Evolutionary conservation across 352 stramenopile species (phyloP), one percentile per base, ranked within the genome.

Genomic region (Pythium inflatum): DNA sequence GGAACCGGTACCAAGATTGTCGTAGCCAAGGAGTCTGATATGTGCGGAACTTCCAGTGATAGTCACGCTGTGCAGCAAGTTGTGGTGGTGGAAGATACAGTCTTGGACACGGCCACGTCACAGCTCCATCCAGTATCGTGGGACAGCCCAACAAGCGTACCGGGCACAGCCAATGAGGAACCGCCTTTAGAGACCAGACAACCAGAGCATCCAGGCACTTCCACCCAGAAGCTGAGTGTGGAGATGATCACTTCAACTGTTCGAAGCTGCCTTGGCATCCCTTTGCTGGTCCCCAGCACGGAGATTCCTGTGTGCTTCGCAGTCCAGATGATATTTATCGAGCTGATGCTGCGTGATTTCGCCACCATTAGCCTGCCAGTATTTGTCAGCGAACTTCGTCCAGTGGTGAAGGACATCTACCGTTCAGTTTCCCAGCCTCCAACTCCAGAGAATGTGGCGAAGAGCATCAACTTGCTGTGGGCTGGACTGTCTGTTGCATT

Each of bases 261-360:
- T 48, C 65, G 57, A 60, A 63, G 30, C 27, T 68, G 66, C 25
- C 53, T 73, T 11, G 51, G 54, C 24, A 68, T 72, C 22, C 34
- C 43, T 16, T 25, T 28, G 11, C 51, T n/a, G 13, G 8, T 24
- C n/a, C 8, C 48, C 18, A 43, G 54, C 20, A n/a, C 36, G 0
- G 64, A 71, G 11, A 46, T 66, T n/a, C 48, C 46, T 5, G 33
- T 25, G 20, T 68, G 57, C 31, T 69, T 74, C 48, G 28, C 31
- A 2, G 34, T 68, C 2, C 43, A 78, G 33, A 62, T 78, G 31
- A 61, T 75, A 13, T 78, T 78, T 31, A 34, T 34, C 2, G 62
- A 75, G 49, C 34, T 78, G 8, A 67, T 75, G 38, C 67, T 78
- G 6, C 71, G 68, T 9, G 66, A 67, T 30, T 72, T 70, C 25